Evolutionary conservation across 176 grass and related monocot genomes (phyloP).

Genomic region (Cenchrus fungigraminus): DNA sequence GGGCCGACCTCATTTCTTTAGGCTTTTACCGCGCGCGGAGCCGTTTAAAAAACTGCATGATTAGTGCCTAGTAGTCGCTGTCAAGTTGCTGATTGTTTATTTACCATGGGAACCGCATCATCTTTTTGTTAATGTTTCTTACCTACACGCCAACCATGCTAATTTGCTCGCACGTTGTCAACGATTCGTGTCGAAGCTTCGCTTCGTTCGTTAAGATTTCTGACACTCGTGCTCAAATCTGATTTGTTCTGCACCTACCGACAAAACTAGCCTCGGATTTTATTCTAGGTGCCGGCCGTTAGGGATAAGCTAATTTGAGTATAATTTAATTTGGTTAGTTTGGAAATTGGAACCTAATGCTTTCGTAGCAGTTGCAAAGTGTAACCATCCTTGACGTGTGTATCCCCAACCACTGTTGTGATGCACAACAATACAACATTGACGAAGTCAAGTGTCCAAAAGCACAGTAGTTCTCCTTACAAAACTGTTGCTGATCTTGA

Average conservation of each 20-base stretch:
- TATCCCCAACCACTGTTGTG: neutral
- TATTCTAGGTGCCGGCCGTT: constrained; percentile 20
- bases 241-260: constrained; percentile 14
- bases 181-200: constrained; percentile 26
- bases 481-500: no score
- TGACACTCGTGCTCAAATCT: constrained; percentile 16
- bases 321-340: neutral
- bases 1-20: neutral
- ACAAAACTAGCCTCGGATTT: constrained; percentile 27
- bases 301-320: neutral
- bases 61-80: constrained; percentile 13
- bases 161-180: constrained; percentile 32
- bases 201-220: neutral
- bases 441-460: no score
- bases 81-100: constrained; percentile 2
- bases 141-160: constrained; percentile 11
- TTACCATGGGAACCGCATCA: neutral
- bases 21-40: neutral
- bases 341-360: neutral
- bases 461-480: no score
- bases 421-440: neutral
- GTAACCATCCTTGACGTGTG: neutral
- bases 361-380: neutral
- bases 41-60: neutral
- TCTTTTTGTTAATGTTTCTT: constrained; percentile 5